Conservation (phyloP, 2,329 filamentous ascomycete genomes). For the Amauroascus verrucosus region DNA sequence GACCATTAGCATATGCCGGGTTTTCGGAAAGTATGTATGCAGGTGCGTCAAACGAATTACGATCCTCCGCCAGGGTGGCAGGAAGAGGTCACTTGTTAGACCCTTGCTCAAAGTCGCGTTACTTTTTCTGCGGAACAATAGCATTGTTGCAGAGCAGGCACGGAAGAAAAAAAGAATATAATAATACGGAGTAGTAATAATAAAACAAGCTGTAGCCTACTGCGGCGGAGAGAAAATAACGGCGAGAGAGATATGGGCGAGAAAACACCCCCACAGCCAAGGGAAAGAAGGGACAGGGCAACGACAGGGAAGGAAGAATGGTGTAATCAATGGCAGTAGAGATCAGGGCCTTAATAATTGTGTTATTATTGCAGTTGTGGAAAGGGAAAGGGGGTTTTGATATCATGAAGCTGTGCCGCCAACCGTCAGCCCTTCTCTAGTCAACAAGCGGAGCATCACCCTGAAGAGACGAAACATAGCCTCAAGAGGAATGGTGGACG, state of each 20-base stretch:
- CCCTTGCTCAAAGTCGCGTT: slow-evolving; percentile 6
- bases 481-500: not conserved
- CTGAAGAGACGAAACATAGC: slow-evolving; percentile 9
- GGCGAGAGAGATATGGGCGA: not conserved
- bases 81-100: slow-evolving; percentile 3
- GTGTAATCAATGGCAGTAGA: not conserved
- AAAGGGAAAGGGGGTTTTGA: not conserved
- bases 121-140: slow-evolving; percentile 10
- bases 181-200: too few species aligned
- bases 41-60: slow-evolving; percentile 1
- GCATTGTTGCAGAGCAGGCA: slow-evolving; percentile 1
- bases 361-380: not conserved
- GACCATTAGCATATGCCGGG: slow-evolving; percentile 9
- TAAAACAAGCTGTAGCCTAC: slow-evolving; percentile 2
- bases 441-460: not conserved
- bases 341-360: not conserved
- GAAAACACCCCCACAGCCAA: not conserved
- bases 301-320: not conserved
- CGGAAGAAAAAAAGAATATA: not conserved
- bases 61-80: not conserved
- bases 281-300: not conserved
- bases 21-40: slow-evolving; percentile 11
- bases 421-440: not conserved
- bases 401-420: slow-evolving; percentile 11
- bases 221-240: not conserved